Percentiles rank a stretch among this genome's conserved stretches.
These are phyloP conservation scores for Calonectria fujianensis DNA, from an alignment of 2,329 filamentous ascomycete genomes.

Conservation along the genomic window DNA sequence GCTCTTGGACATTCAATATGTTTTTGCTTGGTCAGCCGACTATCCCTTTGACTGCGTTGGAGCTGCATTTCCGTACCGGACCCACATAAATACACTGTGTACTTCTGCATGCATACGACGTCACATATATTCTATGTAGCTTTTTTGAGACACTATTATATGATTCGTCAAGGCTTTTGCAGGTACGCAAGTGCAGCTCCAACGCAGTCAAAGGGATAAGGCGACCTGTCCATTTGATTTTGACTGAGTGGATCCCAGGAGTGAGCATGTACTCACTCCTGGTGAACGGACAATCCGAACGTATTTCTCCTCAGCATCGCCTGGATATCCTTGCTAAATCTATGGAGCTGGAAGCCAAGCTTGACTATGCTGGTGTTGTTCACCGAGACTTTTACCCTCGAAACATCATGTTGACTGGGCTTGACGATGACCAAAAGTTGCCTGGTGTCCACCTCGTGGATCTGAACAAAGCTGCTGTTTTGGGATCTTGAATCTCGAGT, in stretches of 20 bases:
- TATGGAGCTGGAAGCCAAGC: neutral
- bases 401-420: neutral
- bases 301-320: neutral
- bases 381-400: slow-evolving; percentile 1
- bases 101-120: too few species aligned
- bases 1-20: neutral
- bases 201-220: too few species aligned
- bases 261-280: slow-evolving; percentile 1
- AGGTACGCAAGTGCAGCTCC: too few species aligned
- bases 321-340: neutral
- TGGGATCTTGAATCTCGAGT: neutral
- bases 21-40: neutral
- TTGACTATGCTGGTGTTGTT: neutral
- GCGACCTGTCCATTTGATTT: neutral
- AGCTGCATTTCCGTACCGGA: too few species aligned
- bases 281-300: neutral
- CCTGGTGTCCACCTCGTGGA: neutral
- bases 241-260: neutral
- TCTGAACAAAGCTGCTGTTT: neutral
- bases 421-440: too few species aligned
- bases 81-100: too few species aligned
- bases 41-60: too few species aligned
- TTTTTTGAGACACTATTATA: too few species aligned
- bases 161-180: too few species aligned
- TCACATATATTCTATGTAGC: too few species aligned